Percentiles rank a stretch among this genome's conserved stretches.
These are phyloP conservation scores for Dactylellina haptotyla DNA, from an alignment of 2,329 filamentous ascomycete species.

Conservation along the genomic window DNA sequence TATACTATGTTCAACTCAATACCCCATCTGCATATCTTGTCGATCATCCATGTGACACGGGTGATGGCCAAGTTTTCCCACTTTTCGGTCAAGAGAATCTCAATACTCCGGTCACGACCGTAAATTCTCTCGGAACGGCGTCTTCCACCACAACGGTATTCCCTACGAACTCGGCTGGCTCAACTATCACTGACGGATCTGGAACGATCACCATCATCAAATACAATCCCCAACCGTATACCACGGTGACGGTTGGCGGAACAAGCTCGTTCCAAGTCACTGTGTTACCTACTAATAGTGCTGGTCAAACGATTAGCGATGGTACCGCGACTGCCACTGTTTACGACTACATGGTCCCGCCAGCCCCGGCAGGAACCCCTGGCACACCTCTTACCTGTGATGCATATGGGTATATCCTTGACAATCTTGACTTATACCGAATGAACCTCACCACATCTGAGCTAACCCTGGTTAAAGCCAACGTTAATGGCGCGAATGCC, in stretches of 20 bases:
- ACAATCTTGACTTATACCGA: background rate
- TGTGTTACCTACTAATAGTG: background rate
- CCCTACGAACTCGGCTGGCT: background rate
- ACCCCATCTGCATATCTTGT: background rate
- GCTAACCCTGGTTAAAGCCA: background rate
- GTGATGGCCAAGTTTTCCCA: background rate
- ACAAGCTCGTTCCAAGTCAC: background rate
- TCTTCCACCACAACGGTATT: background rate
- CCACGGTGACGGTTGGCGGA: background rate
- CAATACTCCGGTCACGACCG: background rate
- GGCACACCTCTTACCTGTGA: background rate
- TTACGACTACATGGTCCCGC: background rate
- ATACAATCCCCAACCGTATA: background rate
- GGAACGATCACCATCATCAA: background rate
- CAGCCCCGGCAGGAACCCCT: background rate
- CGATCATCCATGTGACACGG: background rate
- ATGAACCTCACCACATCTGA: background rate
- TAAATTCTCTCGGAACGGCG: background rate
- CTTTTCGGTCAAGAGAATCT: constrained; percentile 5
- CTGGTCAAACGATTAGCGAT: background rate
- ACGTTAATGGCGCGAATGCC: background rate
- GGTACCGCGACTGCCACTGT: background rate
- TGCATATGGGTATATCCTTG: constrained; percentile 8
- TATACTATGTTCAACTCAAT: background rate
- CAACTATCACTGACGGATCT: background rate